Evolutionary conservation across 192 early-diverging fungal genomes (phyloP).

Genomic region (Piromyces sp.): DNA sequence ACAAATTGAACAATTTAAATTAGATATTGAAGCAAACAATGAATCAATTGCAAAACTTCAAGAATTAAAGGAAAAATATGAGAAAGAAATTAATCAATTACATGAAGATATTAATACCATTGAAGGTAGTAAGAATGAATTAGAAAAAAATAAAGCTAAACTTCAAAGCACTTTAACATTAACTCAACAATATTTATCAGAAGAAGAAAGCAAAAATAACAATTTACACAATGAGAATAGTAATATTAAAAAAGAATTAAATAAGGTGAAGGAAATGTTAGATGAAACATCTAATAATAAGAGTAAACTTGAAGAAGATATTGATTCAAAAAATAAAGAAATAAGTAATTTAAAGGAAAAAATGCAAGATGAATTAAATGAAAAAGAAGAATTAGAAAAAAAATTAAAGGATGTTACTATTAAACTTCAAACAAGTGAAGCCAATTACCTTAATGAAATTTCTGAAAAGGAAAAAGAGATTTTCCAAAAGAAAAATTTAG

Average conservation of each 20-base stretch:
- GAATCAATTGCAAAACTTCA: conserved; percentile 17
- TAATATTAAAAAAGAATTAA: conserved; percentile 19
- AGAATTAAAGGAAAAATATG: conserved; percentile 18
- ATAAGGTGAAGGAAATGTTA: conserved; percentile 8
- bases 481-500: conserved; percentile 7
- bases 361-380: conserved; percentile 13
- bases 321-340: conserved; percentile 28
- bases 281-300: conserved; percentile 14
- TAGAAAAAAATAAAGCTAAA: conserved; percentile 23
- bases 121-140: conserved; percentile 16
- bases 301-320: conserved; percentile 15
- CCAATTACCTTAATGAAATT: conserved; percentile 20
- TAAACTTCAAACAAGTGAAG: conserved; percentile 15
- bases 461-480: not conserved
- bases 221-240: conserved; percentile 13
- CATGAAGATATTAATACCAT: conserved; percentile 19
- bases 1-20: conserved; percentile 28
- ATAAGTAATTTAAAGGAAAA: conserved; percentile 13
- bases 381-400: conserved; percentile 27
- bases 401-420: conserved; percentile 22
- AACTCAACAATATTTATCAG: conserved; percentile 21
- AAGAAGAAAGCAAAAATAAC: conserved; percentile 17
- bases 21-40: conserved; percentile 15
- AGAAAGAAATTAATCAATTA: conserved; percentile 17
- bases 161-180: conserved; percentile 17